Conservation (phyloP, 495 filamentous ascomycete species). For the Talaromyces wortmannii region DNA sequence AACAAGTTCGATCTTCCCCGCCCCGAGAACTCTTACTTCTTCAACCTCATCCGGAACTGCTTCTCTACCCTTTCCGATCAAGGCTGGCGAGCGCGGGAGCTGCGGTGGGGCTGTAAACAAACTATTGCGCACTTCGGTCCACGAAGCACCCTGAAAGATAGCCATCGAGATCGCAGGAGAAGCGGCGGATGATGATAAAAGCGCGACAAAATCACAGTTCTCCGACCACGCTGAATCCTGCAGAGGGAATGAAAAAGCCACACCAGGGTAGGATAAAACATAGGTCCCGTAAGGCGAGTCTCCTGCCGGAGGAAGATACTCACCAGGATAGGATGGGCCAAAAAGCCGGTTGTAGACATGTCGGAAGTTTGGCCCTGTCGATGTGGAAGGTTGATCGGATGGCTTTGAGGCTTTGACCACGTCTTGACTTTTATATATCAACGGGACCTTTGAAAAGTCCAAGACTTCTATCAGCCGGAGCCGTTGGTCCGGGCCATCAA, state of each 20-base stretch:
- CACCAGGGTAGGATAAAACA: constrained; percentile 85
- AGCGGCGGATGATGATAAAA: constrained; percentile 73
- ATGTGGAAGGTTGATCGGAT: constrained; percentile 25
- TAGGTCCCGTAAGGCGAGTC: constrained; percentile 59
- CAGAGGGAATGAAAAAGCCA: constrained; percentile 86
- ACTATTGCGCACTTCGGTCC: constrained; percentile 69
- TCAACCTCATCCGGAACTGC: constrained; percentile 74
- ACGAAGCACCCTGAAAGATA: constrained; percentile 81
- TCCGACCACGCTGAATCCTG: constrained; percentile 69
- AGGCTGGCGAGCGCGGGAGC: constrained; percentile 52
- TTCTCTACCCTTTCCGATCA: constrained; percentile 55
- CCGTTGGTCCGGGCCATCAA: constrained; percentile 89
- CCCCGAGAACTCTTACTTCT: constrained; percentile 63
- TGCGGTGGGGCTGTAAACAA: constrained; percentile 69
- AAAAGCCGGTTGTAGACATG: constrained; percentile 89
- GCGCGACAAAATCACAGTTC: constrained; percentile 75
- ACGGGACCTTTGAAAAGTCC: constrained; percentile 79
- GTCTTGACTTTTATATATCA: constrained; percentile 81
- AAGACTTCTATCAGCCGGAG: constrained; percentile 84
- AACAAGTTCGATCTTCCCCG: constrained; percentile 69
- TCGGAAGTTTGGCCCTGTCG: constrained; percentile 71
- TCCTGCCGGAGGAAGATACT: constrained; percentile 63
- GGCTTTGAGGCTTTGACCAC: constrained; percentile 58
- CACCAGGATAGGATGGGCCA: constrained; percentile 85
- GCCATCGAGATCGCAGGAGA: constrained; percentile 75